phyloP scores from a whole-genome alignment of 2,329 filamentous ascomycete genomes.

The Fusarium sacchari region DNA sequence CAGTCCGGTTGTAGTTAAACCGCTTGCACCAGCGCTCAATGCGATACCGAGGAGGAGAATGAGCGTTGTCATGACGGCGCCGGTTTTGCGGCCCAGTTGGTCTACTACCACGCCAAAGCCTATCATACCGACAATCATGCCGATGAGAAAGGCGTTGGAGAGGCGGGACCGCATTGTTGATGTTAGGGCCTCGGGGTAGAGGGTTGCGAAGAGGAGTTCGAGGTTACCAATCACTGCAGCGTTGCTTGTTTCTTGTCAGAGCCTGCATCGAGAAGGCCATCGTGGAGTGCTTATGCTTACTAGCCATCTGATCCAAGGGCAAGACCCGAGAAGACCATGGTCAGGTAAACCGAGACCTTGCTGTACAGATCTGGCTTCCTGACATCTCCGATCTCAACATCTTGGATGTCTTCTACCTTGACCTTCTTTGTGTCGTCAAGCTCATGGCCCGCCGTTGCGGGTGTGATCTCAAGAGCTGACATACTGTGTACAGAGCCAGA shows the following conservation, averaged over 20 bases:
- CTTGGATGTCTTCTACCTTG: neutral
- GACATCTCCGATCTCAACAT: neutral
- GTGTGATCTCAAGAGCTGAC: neutral
- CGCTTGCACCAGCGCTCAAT: neutral
- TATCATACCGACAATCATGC: neutral
- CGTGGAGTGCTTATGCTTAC: neutral
- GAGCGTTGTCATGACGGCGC: neutral
- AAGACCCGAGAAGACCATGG: constrained; percentile 1
- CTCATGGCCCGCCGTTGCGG: neutral
- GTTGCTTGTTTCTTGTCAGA: neutral
- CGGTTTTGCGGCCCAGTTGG: constrained; percentile 8
- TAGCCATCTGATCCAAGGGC: constrained; percentile 11
- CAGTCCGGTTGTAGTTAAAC: neutral
- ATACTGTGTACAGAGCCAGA: neutral
- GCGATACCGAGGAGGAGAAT: constrained; percentile 2
- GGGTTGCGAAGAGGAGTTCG: neutral
- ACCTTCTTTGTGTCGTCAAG: neutral
- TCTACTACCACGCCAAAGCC: constrained; percentile 5
- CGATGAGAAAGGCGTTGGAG: neutral
- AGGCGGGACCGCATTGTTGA: neutral
- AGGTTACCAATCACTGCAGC: constrained; percentile 1
- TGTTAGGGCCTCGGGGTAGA: constrained; percentile 6
- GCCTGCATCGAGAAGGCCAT: rapidly evolving
- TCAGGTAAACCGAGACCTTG: constrained; percentile 1
- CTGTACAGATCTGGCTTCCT: neutral